Conservation (phyloP, 257 asterid genomes). For the Ballota nigra region DNA sequence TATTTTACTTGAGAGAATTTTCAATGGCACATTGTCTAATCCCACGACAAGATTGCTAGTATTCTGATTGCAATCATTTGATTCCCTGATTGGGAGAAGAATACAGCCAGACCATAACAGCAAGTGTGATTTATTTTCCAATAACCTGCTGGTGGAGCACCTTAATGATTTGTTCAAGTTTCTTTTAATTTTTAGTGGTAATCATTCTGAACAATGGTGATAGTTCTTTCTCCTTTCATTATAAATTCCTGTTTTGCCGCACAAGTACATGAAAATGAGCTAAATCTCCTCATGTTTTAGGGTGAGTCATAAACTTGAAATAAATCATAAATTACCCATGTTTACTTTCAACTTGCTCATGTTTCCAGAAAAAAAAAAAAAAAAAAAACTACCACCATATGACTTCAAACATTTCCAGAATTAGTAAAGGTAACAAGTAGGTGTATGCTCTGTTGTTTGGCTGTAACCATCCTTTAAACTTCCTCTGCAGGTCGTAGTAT, state of each 20-base stretch:
- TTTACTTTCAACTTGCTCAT: slow-evolving; percentile 2
- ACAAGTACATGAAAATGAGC: too few relatives aligned
- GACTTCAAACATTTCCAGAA: neutral
- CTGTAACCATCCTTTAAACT: slow-evolving; percentile 20
- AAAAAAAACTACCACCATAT: neutral
- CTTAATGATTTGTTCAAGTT: too few relatives aligned
- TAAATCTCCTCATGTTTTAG: too few relatives aligned
- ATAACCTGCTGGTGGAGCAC: too few relatives aligned
- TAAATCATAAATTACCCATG: neutral
- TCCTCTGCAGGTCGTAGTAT: slow-evolving; percentile 82
- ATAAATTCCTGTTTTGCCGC: too few relatives aligned
- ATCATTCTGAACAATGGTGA: neutral
- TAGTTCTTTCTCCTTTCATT: slow-evolving; percentile 8
- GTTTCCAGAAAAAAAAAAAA: neutral
- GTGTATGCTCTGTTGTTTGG: slow-evolving; percentile 10
- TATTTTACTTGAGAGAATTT: neutral
- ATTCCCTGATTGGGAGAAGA: too few relatives aligned
- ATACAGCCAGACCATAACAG: too few relatives aligned
- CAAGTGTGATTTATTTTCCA: too few relatives aligned
- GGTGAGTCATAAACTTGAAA: too few relatives aligned
- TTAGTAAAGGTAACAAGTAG: neutral
- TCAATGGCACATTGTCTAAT: neutral
- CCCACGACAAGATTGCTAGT: neutral
- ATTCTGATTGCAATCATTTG: too few relatives aligned
- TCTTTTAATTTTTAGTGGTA: neutral